Conservation (phyloP, 179 eudicot genomes). For the Nepenthes alata region DNA sequence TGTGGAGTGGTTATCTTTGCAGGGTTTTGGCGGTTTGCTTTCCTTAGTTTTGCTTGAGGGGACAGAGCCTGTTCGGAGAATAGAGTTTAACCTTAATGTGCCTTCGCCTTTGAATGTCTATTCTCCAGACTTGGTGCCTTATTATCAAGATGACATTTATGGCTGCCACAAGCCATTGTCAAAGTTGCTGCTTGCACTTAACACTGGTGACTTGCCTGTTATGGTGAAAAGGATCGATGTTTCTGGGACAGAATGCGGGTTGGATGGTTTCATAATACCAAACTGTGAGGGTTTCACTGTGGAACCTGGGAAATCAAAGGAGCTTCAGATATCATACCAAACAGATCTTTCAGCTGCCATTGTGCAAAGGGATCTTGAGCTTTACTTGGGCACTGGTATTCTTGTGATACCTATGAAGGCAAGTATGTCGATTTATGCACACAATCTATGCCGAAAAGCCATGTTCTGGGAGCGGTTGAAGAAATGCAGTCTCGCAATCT, state of each 20-base stretch:
- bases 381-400: constrained; percentile 47
- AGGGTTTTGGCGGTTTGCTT: constrained; percentile 62
- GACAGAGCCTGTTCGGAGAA: constrained; percentile 28
- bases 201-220: constrained; percentile 63
- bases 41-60: constrained; percentile 57
- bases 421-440: constrained; percentile 33
- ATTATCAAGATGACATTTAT: constrained; percentile 14
- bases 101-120: constrained; percentile 24
- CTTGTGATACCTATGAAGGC: constrained; percentile 81
- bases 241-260: constrained; percentile 58
- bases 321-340: constrained; percentile 45
- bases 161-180: constrained; percentile 33
- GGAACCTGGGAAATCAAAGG: constrained; percentile 54
- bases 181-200: constrained; percentile 47
- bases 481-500: constrained; percentile 20
- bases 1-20: constrained; percentile 57
- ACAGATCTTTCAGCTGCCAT: constrained; percentile 41
- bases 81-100: constrained; percentile 47
- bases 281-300: constrained; percentile 54
- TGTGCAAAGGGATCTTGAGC: constrained; percentile 62
- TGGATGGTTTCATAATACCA: constrained; percentile 61
- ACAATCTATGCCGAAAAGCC: constrained; percentile 40
- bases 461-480: constrained; percentile 37
- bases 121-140: constrained; percentile 15
- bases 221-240: constrained; percentile 43